Evolutionary conservation across 257 asterid species (phyloP).

Genomic region (Vinca minor): DNA sequence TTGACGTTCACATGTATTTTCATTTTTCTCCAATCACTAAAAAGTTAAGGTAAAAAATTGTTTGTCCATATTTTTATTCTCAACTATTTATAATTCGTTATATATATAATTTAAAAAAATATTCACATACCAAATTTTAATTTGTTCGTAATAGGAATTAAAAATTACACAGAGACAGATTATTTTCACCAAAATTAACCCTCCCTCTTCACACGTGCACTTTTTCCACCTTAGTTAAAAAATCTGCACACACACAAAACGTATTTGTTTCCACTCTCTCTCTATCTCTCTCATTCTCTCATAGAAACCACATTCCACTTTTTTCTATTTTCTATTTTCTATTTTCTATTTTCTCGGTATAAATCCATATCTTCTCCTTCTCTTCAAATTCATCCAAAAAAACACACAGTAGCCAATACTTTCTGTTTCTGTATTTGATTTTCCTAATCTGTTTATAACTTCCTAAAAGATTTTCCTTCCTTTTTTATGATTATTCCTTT

Average conservation of each 20-base stretch:
- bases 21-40: no score
- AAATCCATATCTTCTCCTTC: neutral
- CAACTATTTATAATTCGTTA: no score
- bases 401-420: conserved; percentile 4
- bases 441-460: neutral
- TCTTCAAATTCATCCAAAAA: neutral
- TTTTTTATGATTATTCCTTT: neutral
- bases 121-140: no score
- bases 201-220: conserved; percentile 11
- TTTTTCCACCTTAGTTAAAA: conserved; percentile 8
- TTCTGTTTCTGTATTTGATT: neutral
- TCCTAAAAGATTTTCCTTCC: neutral
- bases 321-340: no score
- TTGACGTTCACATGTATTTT: no score
- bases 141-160: no score
- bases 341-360: conserved; percentile 7
- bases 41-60: no score
- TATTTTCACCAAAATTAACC: no score
- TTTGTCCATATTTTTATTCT: no score
- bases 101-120: no score
- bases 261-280: neutral
- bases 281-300: neutral
- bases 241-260: neutral
- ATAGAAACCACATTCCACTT: conserved; percentile 6
- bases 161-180: no score